Evolutionary conservation across 257 asterid species (phyloP), one percentile per base, ranked within the genome.

Genomic region (Capsicum chinense): DNA sequence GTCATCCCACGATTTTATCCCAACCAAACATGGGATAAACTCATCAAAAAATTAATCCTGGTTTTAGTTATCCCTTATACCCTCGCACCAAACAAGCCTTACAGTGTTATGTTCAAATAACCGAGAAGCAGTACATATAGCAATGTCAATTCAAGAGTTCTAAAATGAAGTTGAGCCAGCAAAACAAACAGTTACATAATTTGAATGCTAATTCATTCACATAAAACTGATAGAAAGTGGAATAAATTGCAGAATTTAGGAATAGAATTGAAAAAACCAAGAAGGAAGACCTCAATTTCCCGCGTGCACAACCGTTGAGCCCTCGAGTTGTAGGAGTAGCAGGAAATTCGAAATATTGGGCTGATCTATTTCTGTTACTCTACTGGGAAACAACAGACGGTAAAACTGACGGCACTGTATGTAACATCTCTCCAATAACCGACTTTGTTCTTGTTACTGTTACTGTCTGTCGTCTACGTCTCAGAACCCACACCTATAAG

Each of bases 231-330:
- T 8, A 52, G 81, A 76, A 39, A 21, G 26, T 21, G 48, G 52
- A 76, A 26, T 21, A 50, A 26, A 21, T 8, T 50, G 26, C 58
- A 52, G 15, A 50, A 26, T 52, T 76, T 13, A 13, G 6, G 80
- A 26, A 39, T 44, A 76, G 39, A 50, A 76, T 12, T 50, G 63
- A 13, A 26, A 76, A 50, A 50, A 44, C 9, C 9, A 4, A 70
- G 37, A 66, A 44, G 57, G 60, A 50, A 74, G 14, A 78, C 82
- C 82, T 78, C 9, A 26, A 54, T 21, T 52, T 78, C 64, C 3
- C 64, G 81, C 48, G 81, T 26, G 50, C 33, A 7, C 14, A 21
- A 76, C 19, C 12, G 62, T 76, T 21, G 81, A 74, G 44, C 60
- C 19, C 19, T 73, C 19, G 80, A 73, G 15, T 33, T 26, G 26